Evolutionary conservation across 164 flowering plant genomes (phyloP), one percentile per base, ranked within the genome.

Genomic region (Tetrastigma voinierianum): DNA sequence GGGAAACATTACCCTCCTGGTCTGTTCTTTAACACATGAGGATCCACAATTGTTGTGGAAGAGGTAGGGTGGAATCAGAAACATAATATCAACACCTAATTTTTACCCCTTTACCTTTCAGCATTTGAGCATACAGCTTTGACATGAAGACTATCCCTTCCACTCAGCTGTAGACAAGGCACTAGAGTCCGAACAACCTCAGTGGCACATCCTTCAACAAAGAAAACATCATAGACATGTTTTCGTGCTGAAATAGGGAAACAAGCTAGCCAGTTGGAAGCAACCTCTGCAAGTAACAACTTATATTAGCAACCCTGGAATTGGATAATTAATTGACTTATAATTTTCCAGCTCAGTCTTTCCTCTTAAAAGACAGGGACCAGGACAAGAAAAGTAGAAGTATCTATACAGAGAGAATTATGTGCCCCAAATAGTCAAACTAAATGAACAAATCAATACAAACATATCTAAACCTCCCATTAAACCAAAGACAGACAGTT

Each of bases 241-340:
- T 74, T 83, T 57, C 78, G 73, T 10, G 87, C 93, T 17, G 95
- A 77, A 61, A 77, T 53, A 5, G 98, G 93, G 67, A 94, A 87
- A 76, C 92, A 94, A 48, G 90, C 74, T 40, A 94, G 77, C 98
- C 98, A 94, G 74, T 80, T 84, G 32, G 86, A 80, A 67, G 97
- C 87, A 79, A 91, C 78, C 84, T 94, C 98, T 91, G 88, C 83
- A 76, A 32, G 43, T 1, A 80, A 66, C 17, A 70, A 59, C 19
- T 14, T 13, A 51, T 16, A 3, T 43, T 1, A 65, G 25, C 32
- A 64, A 54, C 47, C 44, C 47, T 17, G 17, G n/a, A n/a, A 47
- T 12, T 19, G 12, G 16, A 46, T 43, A 44, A 51, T 52, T 32
- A 32, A 32, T 32, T 32, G 40, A 7, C 40, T 3, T 32, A 32